Conservation (phyloP, 2,329 filamentous ascomycete species). For the Arthrobotrys musiformis region DNA sequence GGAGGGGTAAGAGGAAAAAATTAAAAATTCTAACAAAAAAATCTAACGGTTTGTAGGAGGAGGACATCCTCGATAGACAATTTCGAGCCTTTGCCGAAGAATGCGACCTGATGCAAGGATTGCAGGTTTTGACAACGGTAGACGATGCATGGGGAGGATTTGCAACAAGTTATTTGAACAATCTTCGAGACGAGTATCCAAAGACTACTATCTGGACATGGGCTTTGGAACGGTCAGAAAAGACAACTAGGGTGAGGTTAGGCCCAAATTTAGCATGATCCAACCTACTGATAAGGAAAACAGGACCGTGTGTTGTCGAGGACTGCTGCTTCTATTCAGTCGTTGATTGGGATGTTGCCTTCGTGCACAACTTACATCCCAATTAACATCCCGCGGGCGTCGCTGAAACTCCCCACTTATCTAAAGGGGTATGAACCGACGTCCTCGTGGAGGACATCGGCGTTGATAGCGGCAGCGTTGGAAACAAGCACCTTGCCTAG, state of each 20-base stretch:
- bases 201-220: slow-evolving; percentile 89
- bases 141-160: slow-evolving; percentile 88
- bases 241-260: slow-evolving; percentile 68
- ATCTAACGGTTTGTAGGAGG: slow-evolving; percentile 66
- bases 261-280: slow-evolving; percentile 25
- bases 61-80: slow-evolving; percentile 90
- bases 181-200: slow-evolving; percentile 82
- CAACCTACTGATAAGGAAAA: slow-evolving; percentile 19
- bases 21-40: background rate
- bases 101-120: slow-evolving; percentile 87
- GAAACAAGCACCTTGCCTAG: slow-evolving; percentile 43
- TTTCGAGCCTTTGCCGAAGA: slow-evolving; percentile 89
- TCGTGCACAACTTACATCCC: slow-evolving; percentile 49
- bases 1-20: background rate
- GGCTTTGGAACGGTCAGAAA: slow-evolving; percentile 76
- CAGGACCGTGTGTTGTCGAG: slow-evolving; percentile 47
- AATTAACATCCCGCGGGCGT: slow-evolving; percentile 45
- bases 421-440: slow-evolving; percentile 37
- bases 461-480: slow-evolving; percentile 37
- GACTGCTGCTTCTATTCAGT: slow-evolving; percentile 33
- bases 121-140: slow-evolving; percentile 78
- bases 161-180: slow-evolving; percentile 76
- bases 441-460: slow-evolving; percentile 45
- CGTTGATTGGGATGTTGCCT: slow-evolving; percentile 37
- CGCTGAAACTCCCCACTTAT: slow-evolving; percentile 29